Evolutionary conservation across 2,329 filamentous ascomycete genomes (phyloP), one percentile per base, ranked within the genome.

Genomic region (Aspergillus sp.): DNA sequence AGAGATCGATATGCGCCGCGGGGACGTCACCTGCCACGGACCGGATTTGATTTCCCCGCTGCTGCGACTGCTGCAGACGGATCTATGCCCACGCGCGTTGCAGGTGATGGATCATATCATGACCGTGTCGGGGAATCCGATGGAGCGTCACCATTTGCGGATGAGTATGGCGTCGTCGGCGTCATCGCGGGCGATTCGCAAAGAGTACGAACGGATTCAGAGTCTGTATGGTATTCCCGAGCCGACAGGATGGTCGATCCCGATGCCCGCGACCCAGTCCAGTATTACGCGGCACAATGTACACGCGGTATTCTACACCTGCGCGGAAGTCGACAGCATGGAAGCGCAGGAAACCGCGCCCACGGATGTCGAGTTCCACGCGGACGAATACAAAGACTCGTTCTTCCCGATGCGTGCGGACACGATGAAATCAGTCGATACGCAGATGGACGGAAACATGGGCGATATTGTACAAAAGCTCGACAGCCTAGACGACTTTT

Each of bases 221-320:
- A 96, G 89, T 60, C 71, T 98, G 32, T 98, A 97, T 64, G 94
- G 94, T 29, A 97, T 98, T 48, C 93, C 93, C 0, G 91, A 97
- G 63, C 84, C 89, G 26, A 93, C 88, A 10, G 93, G 93, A 2
- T 98, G 93, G 93, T 93, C 93, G 0, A 88, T 98, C 40, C 91
- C 93, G 0, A 81, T 94, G 63, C 93, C 93, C 10, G 91, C 91
- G 0, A 85, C 86, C 47, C 91, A 95, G 70, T 93, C 90, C 0
- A 83, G 85, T 45, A 80, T 83, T 32, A 97, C 93, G 3, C 80
- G 93, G 48, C 80, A 84, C 48, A 98, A 98, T 58, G 93, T 98
- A 2, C 91, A 97, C 64, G 88, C 90, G 0, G 90, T 93, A 0
- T 97, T 96, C 67, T 95, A 95, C 67, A 94, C 90, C 53, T 96